Evolutionary conservation across 1,284 basidiomycete genomes (phyloP), one percentile per base, ranked within the genome.

Genomic region (Fomitopsis palustris): DNA sequence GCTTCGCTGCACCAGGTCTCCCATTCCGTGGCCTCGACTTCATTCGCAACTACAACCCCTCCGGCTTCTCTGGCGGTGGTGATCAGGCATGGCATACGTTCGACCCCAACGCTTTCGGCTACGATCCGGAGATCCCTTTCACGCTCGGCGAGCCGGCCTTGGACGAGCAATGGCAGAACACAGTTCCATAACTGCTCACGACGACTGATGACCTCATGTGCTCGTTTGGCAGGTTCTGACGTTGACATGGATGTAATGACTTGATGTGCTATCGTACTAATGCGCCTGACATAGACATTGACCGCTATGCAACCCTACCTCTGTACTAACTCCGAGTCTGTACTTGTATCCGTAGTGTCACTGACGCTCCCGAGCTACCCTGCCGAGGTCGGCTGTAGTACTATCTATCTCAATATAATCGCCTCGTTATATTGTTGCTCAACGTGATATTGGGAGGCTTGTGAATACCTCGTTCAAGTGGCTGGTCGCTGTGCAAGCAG

Each of bases 1-100:
- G 81, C 3, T 91, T 91, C 69, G 78, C 83, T 61, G 82, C 83
- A 5, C 77, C 85, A 31, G 90, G 90, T 31, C 76, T 92, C 29
- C 91, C 90, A 0, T 92, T 92, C 77, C 81, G 84, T 42, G 90
- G 89, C 17, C 77, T 92, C 43, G 90, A 93, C 65, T 92, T 83
- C 66, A 86, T 92, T 65, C 83, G 87, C 62, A 92, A 89, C 66
- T 90, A 87, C 69, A 80, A 78, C 64, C 67, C 78, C 12, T 54
- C 61, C 14, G 74, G 77, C 42, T 79, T 76, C 64, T 60, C 71
- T 23, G 68, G 76, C 56, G 77, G 79, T 27, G n/a, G 49, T 53
- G 87, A 88, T 57, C 85, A 85, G 69, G 88, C 88, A 47, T 91
- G 89, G 86, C 86, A 88, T 66, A 83, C 82, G 67, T 88, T 90